Percentiles rank a stretch among this genome's conserved stretches.
Conservation (phyloP, 179 eudicot genomes). For the Spinacia oleracea region DNA sequence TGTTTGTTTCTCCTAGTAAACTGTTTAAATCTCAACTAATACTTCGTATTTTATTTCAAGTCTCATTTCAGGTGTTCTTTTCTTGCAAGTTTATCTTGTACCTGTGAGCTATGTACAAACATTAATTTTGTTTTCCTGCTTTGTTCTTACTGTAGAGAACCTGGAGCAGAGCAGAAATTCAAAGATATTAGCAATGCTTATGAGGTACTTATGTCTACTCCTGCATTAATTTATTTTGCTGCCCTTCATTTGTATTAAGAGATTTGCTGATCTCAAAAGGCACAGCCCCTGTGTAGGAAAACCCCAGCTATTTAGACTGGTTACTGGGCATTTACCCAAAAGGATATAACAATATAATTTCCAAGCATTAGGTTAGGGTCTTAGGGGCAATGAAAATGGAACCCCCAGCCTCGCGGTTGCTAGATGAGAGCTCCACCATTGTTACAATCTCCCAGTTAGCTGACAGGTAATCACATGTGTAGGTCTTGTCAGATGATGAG, state of each 20-base stretch:
- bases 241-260: background rate
- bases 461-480: conserved; percentile 18
- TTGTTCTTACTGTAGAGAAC: conserved; percentile 58
- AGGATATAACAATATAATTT: too few species aligned
- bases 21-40: background rate
- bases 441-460: background rate
- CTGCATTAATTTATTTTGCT: background rate
- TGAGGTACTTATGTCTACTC: conserved; percentile 57
- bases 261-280: background rate
- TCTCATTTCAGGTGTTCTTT: background rate
- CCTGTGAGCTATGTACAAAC: background rate
- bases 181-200: conserved; percentile 93
- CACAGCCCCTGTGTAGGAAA: background rate
- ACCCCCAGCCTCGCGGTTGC: background rate
- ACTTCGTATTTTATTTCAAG: background rate
- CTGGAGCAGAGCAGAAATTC: conserved; percentile 89
- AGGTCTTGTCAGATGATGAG: conserved; percentile 97
- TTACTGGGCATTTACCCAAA: background rate
- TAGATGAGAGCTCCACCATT: background rate
- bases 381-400: background rate
- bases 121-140: background rate
- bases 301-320: background rate
- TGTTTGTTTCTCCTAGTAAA: background rate
- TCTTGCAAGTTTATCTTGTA: background rate
- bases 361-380: background rate